Evolutionary conservation across 768 basidiomycete species (phyloP).

Genomic region (Tephrocybe sp.): DNA sequence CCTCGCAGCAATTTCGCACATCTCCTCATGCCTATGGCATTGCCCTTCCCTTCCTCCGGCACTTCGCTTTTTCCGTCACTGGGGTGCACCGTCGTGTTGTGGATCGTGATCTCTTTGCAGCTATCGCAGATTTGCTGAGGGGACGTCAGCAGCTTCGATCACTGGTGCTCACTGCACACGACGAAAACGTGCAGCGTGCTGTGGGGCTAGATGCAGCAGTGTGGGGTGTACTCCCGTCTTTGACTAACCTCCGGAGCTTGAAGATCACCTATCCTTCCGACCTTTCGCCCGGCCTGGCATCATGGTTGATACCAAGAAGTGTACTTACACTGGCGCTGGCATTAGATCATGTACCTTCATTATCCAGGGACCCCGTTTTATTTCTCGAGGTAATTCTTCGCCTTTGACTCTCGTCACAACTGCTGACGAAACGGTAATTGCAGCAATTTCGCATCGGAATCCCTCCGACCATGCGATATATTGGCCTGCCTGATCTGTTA

Average conservation of each 20-base stretch:
- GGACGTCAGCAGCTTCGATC: constrained; percentile 52
- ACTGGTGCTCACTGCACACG: constrained; percentile 49
- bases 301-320: constrained; percentile 64
- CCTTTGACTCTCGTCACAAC: neutral
- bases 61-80: constrained; percentile 59
- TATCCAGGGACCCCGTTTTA: constrained; percentile 37
- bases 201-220: constrained; percentile 69
- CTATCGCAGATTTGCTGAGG: constrained; percentile 66
- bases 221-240: constrained; percentile 69
- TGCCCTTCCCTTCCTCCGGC: constrained; percentile 60
- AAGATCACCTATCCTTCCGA: constrained; percentile 66
- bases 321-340: constrained; percentile 49
- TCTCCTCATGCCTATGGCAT: constrained; percentile 17
- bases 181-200: constrained; percentile 42
- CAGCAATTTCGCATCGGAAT: constrained; percentile 63
- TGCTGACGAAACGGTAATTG: constrained; percentile 2
- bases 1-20: constrained; percentile 51
- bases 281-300: constrained; percentile 59
- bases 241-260: constrained; percentile 51
- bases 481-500: constrained; percentile 51
- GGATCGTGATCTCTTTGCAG: constrained; percentile 68
- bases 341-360: constrained; percentile 36
- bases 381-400: constrained; percentile 38
- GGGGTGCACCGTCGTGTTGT: constrained; percentile 39
- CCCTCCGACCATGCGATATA: constrained; percentile 51